phyloP scores from a whole-genome alignment of 176 grass and related monocot species.

The Metroxylon sagu region DNA sequence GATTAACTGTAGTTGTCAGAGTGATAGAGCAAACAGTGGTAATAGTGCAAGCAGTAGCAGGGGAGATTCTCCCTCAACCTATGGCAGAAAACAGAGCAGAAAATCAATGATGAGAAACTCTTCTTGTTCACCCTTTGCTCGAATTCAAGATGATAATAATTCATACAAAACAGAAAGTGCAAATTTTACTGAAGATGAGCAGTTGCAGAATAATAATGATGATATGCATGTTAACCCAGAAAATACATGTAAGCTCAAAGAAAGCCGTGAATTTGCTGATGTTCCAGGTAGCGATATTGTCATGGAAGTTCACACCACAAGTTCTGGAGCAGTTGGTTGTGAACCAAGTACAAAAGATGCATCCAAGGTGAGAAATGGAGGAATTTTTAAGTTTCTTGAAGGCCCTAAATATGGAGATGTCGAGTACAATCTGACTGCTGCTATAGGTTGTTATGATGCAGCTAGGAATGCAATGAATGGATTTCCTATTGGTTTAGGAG shows the following conservation, averaged over 20 bases:
- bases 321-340: slow-evolving; percentile 8
- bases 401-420: slow-evolving; percentile 73
- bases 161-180: slow-evolving; percentile 11
- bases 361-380: slow-evolving; percentile 53
- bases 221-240: background rate
- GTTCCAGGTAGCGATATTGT: slow-evolving; percentile 7
- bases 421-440: slow-evolving; percentile 66
- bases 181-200: slow-evolving; percentile 26
- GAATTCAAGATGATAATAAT: slow-evolving; percentile 25
- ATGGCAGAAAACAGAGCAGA: slow-evolving; percentile 66
- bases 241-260: slow-evolving; percentile 6
- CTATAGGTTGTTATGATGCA: slow-evolving; percentile 60
- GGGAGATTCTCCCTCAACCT: slow-evolving; percentile 35
- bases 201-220: slow-evolving; percentile 17
- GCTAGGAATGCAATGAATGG: slow-evolving; percentile 39
- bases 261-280: slow-evolving; percentile 11
- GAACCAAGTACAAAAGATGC: slow-evolving; percentile 30
- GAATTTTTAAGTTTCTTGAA: slow-evolving; percentile 83
- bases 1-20: slow-evolving; percentile 97
- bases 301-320: slow-evolving; percentile 11
- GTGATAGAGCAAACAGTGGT: slow-evolving; percentile 78
- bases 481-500: slow-evolving; percentile 26
- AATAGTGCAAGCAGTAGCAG: slow-evolving; percentile 89
- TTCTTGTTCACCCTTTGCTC: slow-evolving; percentile 24
- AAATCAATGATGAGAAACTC: slow-evolving; percentile 41